phyloP scores from a whole-genome alignment of 345 rosid species.

The Odontarrhena argentea region DNA sequence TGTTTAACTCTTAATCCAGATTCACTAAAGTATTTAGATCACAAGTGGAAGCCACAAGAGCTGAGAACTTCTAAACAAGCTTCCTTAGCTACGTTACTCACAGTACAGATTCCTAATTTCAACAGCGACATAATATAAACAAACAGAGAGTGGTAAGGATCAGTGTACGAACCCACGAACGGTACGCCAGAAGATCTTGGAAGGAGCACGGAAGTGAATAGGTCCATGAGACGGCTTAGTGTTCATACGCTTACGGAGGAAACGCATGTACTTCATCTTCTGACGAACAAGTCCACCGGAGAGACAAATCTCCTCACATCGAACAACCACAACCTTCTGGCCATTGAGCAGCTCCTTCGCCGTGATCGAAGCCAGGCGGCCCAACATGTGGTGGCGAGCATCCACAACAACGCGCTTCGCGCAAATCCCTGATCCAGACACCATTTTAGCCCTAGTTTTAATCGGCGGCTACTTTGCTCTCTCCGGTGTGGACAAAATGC shows the following conservation, averaged over 20 bases:
- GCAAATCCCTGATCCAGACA: conserved; percentile 85
- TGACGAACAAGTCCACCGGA: conserved; percentile 86
- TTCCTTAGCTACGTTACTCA: neutral
- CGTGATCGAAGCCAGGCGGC: conserved; percentile 63
- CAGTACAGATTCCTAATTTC: neutral
- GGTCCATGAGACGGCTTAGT: conserved; percentile 95
- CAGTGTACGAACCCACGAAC: conserved; percentile 61
- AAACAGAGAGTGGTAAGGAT: neutral
- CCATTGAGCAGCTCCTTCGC: conserved; percentile 90
- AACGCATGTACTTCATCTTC: conserved; percentile 87
- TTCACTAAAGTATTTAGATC: too few species aligned
- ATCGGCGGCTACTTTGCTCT: conserved; percentile 25
- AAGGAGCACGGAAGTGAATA: conserved; percentile 87
- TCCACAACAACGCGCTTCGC: conserved; percentile 77
- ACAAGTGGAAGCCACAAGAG: neutral
- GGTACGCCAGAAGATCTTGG: conserved; percentile 93
- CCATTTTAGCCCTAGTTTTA: conserved; percentile 47
- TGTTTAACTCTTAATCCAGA: too few species aligned
- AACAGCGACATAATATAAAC: neutral
- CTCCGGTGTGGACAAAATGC: conserved; percentile 16
- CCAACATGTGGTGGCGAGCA: conserved; percentile 86
- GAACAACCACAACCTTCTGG: conserved; percentile 76
- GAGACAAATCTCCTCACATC: conserved; percentile 85
- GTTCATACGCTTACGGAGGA: conserved; percentile 93
- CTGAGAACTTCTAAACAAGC: neutral